Evolutionary conservation across 2,329 filamentous ascomycete genomes (phyloP).

Genomic region (Hypoxylon sp.): DNA sequence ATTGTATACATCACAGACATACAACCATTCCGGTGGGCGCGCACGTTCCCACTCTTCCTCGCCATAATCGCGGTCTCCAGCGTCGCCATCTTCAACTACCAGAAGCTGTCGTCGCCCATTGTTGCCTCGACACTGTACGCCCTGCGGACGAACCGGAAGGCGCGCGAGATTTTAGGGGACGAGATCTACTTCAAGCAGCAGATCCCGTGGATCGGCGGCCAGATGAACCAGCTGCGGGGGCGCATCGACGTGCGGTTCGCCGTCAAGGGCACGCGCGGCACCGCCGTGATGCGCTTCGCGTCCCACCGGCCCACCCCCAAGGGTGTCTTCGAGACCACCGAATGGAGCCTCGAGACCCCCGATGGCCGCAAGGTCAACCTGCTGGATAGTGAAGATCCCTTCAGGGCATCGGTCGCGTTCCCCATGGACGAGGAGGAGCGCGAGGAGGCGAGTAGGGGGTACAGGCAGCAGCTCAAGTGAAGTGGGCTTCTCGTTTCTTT

Average conservation of each 20-base stretch:
- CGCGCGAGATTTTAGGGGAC: slow-evolving; percentile 84
- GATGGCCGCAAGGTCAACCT: slow-evolving; percentile 75
- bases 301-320: slow-evolving; percentile 74
- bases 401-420: slow-evolving; percentile 63
- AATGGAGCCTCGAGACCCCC: slow-evolving; percentile 84
- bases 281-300: slow-evolving; percentile 82
- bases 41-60: slow-evolving; percentile 84
- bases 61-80: slow-evolving; percentile 76
- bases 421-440: slow-evolving; percentile 56
- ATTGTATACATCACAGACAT: no score
- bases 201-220: slow-evolving; percentile 85
- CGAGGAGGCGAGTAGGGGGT: slow-evolving; percentile 61
- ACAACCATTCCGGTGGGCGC: slow-evolving; percentile 72
- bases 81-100: slow-evolving; percentile 98
- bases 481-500: not conserved
- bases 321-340: slow-evolving; percentile 82
- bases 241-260: slow-evolving; percentile 87
- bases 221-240: slow-evolving; percentile 94
- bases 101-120: slow-evolving; percentile 88
- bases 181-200: slow-evolving; percentile 83
- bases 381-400: slow-evolving; percentile 80
- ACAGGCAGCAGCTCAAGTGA: slow-evolving; percentile 62
- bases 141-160: slow-evolving; percentile 80
- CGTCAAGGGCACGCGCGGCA: slow-evolving; percentile 81
- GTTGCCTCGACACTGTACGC: slow-evolving; percentile 93